Conservation (phyloP, 2,329 filamentous ascomycete species). For the Aspergillus puulaauensis region DNA sequence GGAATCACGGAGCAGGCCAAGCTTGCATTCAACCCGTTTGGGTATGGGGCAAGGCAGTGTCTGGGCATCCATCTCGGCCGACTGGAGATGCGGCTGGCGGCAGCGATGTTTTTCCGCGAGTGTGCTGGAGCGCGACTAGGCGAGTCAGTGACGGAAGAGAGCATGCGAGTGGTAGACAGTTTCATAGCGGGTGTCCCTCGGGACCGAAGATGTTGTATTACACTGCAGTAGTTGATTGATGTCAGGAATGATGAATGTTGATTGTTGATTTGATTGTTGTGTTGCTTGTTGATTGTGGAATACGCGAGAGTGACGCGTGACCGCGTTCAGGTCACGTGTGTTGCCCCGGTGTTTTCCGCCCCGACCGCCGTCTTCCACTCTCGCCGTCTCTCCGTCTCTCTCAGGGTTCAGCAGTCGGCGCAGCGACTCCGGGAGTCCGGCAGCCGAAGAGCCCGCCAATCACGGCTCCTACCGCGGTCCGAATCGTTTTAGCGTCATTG, state of each 20-base stretch:
- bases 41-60: slow-evolving; percentile 1
- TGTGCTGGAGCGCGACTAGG: slow-evolving; percentile 1
- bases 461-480: no score
- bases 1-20: slow-evolving; percentile 2
- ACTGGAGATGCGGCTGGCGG: neutral
- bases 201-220: neutral
- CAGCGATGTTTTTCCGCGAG: slow-evolving; percentile 3
- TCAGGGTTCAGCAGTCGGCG: no score
- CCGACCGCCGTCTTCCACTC: no score
- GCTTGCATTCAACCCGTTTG: neutral
- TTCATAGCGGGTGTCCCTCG: slow-evolving; percentile 2
- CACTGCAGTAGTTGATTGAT: neutral
- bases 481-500: no score
- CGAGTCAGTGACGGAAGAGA: neutral
- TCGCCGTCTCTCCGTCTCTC: no score
- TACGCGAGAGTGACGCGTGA: no score
- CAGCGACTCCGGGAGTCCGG: no score
- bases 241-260: neutral
- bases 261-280: neutral
- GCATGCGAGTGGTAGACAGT: slow-evolving; percentile 4
- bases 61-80: slow-evolving; percentile 4
- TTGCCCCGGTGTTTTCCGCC: no score
- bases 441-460: no score
- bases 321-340: no score
- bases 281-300: neutral